phyloP scores from a whole-genome alignment of 2,329 filamentous ascomycete genomes.

The Didymellaceae sp. region DNA sequence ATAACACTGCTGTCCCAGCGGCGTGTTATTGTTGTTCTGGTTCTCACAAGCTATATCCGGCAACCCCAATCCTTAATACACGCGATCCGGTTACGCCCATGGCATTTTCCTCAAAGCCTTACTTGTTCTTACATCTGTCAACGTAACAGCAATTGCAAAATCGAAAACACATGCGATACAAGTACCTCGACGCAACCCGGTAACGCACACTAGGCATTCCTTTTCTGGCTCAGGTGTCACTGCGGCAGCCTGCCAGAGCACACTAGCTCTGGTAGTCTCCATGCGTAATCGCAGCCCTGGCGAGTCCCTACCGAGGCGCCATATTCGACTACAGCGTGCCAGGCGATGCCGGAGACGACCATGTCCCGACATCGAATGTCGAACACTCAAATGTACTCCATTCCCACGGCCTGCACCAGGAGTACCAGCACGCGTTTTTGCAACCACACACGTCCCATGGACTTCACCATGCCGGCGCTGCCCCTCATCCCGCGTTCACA shows the following conservation, averaged over 20 bases:
- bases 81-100: constrained; percentile 45
- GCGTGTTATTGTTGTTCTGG: constrained; percentile 27
- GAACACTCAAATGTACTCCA: constrained; percentile 51
- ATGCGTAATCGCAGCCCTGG: constrained; percentile 59
- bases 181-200: constrained; percentile 40
- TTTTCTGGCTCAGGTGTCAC: constrained; percentile 53
- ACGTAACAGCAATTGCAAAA: constrained; percentile 49
- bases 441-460: constrained; percentile 48
- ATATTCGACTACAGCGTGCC: constrained; percentile 55
- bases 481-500: constrained; percentile 48
- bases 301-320: constrained; percentile 55
- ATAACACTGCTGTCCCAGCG: constrained; percentile 48
- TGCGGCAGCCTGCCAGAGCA: constrained; percentile 57
- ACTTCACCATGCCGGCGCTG: constrained; percentile 47
- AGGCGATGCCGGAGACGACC: constrained; percentile 53
- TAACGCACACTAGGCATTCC: constrained; percentile 46
- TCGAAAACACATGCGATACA: constrained; percentile 53
- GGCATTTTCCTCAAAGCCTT: constrained; percentile 37
- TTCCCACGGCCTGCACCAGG: constrained; percentile 45
- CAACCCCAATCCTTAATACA: constrained; percentile 49
- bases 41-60: constrained; percentile 43
- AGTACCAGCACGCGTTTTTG: constrained; percentile 47
- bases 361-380: constrained; percentile 51
- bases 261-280: constrained; percentile 58
- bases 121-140: constrained; percentile 51